A percentile compares a stretch with the other conserved stretches of the same genome.
These are phyloP conservation scores for Penicillium sp. DNA, from an alignment of 2,329 filamentous ascomycete genomes.

Conservation along the genomic window DNA sequence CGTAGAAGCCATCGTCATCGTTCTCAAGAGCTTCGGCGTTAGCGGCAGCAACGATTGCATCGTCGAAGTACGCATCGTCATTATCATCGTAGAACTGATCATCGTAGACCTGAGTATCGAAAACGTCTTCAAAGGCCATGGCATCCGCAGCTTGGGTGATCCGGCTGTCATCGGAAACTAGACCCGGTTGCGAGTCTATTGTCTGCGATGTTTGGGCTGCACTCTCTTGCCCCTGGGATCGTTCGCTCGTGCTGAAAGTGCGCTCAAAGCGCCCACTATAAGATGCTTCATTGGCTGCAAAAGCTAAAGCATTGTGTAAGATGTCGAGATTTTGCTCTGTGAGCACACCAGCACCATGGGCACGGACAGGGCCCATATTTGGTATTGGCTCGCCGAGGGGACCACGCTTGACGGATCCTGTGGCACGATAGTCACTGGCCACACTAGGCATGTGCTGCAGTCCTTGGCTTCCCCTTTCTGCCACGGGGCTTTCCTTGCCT, in stretches of 20 bases:
- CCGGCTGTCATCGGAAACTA: slow-evolving; percentile 50
- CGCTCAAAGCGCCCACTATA: slow-evolving; percentile 72
- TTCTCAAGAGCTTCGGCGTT: slow-evolving; percentile 91
- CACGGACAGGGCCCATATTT: slow-evolving; percentile 34
- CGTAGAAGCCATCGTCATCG: slow-evolving; percentile 91
- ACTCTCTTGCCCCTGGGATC: slow-evolving; percentile 35
- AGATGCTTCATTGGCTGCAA: slow-evolving; percentile 73
- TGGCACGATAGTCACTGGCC: slow-evolving; percentile 30
- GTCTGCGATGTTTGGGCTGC: slow-evolving; percentile 34
- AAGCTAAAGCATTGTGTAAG: slow-evolving; percentile 81
- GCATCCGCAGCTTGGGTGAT: slow-evolving; percentile 46
- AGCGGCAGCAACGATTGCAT: slow-evolving; percentile 88
- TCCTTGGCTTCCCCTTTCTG: slow-evolving; percentile 12
- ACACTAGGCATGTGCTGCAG: slow-evolving; percentile 36
- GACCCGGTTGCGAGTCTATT: slow-evolving; percentile 41
- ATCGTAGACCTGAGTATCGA: slow-evolving; percentile 48
- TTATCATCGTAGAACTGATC: slow-evolving; percentile 58
- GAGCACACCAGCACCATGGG: slow-evolving; percentile 36
- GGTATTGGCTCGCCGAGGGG: slow-evolving; percentile 25
- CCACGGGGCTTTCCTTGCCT: slow-evolving; percentile 14
- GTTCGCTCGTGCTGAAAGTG: slow-evolving; percentile 49
- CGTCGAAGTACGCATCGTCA: slow-evolving; percentile 72
- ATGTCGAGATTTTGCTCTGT: slow-evolving; percentile 61
- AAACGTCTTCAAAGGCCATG: slow-evolving; percentile 37
- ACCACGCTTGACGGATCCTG: slow-evolving; percentile 20